Conservation (phyloP, 257 asterid genomes). For the Solanum virginianum region DNA sequence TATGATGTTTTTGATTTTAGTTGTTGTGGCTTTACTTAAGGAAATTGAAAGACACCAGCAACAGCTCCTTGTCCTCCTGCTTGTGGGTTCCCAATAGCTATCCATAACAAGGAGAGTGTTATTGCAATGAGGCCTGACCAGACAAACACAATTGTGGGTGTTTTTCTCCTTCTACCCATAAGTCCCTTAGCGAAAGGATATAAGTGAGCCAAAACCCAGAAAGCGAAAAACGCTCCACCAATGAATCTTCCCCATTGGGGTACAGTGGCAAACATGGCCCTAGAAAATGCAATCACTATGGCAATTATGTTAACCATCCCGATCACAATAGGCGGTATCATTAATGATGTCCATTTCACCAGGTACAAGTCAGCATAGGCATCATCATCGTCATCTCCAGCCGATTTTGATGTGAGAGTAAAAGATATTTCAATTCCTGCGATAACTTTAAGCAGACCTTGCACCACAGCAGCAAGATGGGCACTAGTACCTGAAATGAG, state of each 20-base stretch:
- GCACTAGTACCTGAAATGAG: constrained; percentile 36
- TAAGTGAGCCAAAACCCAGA: constrained; percentile 34
- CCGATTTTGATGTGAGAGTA: constrained; percentile 29
- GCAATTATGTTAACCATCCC: constrained; percentile 27
- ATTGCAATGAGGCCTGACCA: constrained; percentile 43
- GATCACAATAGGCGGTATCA: constrained; percentile 33
- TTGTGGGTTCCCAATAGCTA: constrained; percentile 8
- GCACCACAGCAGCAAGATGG: constrained; percentile 33
- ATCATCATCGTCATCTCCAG: constrained; percentile 23
- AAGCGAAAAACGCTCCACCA: constrained; percentile 33
- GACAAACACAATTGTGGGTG: constrained; percentile 35
- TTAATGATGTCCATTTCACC: constrained; percentile 27
- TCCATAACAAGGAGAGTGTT: constrained; percentile 26
- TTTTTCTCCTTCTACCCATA: constrained; percentile 28
- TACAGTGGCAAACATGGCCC: constrained; percentile 13
- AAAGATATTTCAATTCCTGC: constrained; percentile 36
- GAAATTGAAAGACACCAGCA: constrained; percentile 4
- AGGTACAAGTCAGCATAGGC: constrained; percentile 21
- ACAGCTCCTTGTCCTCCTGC: neutral
- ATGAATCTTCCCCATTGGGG: constrained; percentile 30
- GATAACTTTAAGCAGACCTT: constrained; percentile 31
- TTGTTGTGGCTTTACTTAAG: neutral
- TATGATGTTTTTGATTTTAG: neutral
- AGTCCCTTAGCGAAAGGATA: constrained; percentile 39
- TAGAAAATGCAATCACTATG: constrained; percentile 14